Evolutionary conservation across 768 basidiomycete genomes (phyloP).

Genomic region (Dacryopinax primogenitus): DNA sequence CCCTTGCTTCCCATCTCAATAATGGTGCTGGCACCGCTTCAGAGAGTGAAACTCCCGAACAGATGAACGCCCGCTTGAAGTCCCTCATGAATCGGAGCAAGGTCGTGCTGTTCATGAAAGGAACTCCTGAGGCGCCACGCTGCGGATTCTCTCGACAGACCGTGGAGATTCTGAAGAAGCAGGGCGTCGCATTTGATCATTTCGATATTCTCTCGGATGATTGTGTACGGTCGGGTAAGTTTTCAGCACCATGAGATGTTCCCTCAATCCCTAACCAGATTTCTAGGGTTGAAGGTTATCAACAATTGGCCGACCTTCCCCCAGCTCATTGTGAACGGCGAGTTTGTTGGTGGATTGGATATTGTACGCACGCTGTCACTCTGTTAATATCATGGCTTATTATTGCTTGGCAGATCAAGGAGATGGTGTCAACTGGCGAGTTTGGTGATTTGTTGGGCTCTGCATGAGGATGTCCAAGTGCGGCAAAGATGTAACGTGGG

Average conservation of each 20-base stretch:
- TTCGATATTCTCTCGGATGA: conserved; percentile 82
- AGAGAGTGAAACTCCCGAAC: conserved; percentile 45
- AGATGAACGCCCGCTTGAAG: conserved; percentile 51
- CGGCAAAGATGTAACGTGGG: background rate
- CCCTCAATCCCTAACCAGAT: background rate
- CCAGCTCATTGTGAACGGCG: conserved; percentile 75
- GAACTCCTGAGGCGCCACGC: conserved; percentile 57
- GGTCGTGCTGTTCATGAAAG: conserved; percentile 88
- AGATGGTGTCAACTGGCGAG: conserved; percentile 75
- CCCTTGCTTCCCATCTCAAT: conserved; percentile 44
- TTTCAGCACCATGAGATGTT: background rate
- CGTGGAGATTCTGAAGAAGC: conserved; percentile 49
- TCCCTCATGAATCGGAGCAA: conserved; percentile 63
- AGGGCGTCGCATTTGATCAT: conserved; percentile 51
- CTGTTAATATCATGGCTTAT: background rate
- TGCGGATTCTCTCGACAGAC: conserved; percentile 80
- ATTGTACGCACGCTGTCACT: conserved; percentile 32
- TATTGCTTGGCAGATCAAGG: conserved; percentile 35
- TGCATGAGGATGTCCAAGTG: background rate
- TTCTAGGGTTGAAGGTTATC: conserved; percentile 42
- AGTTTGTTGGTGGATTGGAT: conserved; percentile 90
- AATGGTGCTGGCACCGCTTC: conserved; percentile 19
- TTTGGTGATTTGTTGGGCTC: conserved; percentile 37
- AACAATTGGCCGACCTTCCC: conserved; percentile 90
- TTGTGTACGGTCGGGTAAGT: conserved; percentile 61